Evolutionary conservation across 2,329 filamentous ascomycete species (phyloP).

Genomic region (Aspergillus calidoustus): DNA sequence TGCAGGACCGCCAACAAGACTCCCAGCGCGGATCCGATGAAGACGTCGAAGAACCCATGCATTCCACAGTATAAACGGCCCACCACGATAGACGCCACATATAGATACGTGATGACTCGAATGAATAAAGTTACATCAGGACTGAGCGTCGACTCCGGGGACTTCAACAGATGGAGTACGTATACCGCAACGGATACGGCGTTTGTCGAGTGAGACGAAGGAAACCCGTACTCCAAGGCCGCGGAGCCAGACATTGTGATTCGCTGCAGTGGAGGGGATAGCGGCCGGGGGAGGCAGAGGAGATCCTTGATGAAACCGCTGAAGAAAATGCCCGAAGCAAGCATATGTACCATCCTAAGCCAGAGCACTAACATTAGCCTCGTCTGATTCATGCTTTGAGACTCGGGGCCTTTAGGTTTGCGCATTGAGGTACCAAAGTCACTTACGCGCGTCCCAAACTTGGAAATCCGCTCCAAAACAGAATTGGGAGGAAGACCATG

Average conservation of each 20-base stretch:
- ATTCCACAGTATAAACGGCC: constrained; percentile 96
- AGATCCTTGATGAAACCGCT: constrained; percentile 95
- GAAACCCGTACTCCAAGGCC: constrained; percentile 94
- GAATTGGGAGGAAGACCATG: constrained; percentile 90
- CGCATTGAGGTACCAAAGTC: constrained; percentile 1
- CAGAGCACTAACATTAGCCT: constrained; percentile 20
- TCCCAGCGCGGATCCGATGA: constrained; percentile 78
- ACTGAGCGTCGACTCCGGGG: constrained; percentile 65
- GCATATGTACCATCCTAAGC: constrained; percentile 66
- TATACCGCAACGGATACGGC: constrained; percentile 93
- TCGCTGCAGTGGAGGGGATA: constrained; percentile 87
- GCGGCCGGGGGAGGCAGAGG: constrained; percentile 85
- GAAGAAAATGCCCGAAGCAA: constrained; percentile 79
- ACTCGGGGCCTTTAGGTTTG: neutral
- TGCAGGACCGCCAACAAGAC: constrained; percentile 64
- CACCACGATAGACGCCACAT: constrained; percentile 85
- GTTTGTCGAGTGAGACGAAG: constrained; percentile 95
- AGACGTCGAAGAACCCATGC: constrained; percentile 94
- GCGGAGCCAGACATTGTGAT: constrained; percentile 98
- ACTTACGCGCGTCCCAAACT: constrained; percentile 84
- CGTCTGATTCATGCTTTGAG: neutral
- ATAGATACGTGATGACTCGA: constrained; percentile 76
- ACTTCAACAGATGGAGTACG: constrained; percentile 71
- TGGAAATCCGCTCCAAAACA: constrained; percentile 95
- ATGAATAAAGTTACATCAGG: constrained; percentile 64